These are phyloP conservation scores for Colletotrichum sp. DNA, from an alignment of 2,329 filamentous ascomycete species.

Conservation along the genomic window DNA sequence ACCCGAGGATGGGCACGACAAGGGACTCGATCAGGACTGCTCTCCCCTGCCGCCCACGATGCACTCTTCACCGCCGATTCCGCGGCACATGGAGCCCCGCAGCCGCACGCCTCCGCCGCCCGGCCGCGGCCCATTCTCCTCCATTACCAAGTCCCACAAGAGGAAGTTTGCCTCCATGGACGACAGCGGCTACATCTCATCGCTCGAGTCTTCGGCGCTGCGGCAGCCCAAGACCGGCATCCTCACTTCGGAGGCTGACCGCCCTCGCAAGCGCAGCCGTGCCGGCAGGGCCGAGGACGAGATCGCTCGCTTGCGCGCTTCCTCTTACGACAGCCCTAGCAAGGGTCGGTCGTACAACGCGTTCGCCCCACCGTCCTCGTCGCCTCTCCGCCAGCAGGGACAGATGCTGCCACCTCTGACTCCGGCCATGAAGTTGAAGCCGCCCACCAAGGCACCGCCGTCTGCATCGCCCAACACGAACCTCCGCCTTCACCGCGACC, in stretches of 20 bases:
- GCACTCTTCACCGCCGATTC: slow-evolving; percentile 89
- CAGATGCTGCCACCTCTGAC: slow-evolving; percentile 80
- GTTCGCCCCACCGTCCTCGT: slow-evolving; percentile 66
- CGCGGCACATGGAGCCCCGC: slow-evolving; percentile 60
- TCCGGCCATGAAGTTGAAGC: slow-evolving; percentile 81
- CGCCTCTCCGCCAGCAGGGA: slow-evolving; percentile 67
- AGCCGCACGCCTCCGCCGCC: slow-evolving; percentile 80
- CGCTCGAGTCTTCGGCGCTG: slow-evolving; percentile 87
- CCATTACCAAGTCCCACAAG: slow-evolving; percentile 72
- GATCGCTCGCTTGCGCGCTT: slow-evolving; percentile 89
- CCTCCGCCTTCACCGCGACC: slow-evolving; percentile 84
- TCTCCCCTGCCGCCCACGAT: slow-evolving; percentile 76
- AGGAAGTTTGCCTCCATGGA: slow-evolving; percentile 80
- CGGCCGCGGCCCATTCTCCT: slow-evolving; percentile 62
- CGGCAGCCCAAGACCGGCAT: slow-evolving; percentile 70
- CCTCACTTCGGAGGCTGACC: slow-evolving; percentile 79
- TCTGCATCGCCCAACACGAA: slow-evolving; percentile 95
- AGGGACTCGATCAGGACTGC: slow-evolving; percentile 53
- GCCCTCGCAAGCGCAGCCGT: slow-evolving; percentile 71
- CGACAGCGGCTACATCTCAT: slow-evolving; percentile 97
- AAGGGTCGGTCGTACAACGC: slow-evolving; percentile 65
- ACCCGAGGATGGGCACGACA: slow-evolving; percentile 55
- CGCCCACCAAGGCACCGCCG: slow-evolving; percentile 61
- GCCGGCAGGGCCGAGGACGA: slow-evolving; percentile 82
- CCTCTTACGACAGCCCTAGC: slow-evolving; percentile 90